Base-by-base conservation (phyloP, 2,329 filamentous ascomycete species). In the Paecilomyces sp. region DNA sequence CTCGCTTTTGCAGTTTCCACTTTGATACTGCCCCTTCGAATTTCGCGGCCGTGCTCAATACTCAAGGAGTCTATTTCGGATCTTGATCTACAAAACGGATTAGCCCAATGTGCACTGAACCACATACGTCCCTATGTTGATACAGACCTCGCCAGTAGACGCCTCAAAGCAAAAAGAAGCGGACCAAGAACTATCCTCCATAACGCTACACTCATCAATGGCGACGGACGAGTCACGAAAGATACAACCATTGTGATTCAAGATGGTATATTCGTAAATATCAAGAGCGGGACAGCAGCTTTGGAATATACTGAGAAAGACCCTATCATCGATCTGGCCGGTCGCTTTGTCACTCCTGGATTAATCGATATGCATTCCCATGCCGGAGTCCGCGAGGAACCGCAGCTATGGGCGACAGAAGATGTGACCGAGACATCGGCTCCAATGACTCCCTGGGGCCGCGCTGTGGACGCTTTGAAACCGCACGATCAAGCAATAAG, bases 311-410 rank as follows among this genome's bases (percentile, higher is more conserved):
- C 3, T 41, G 13, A 41, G 4, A 12, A 13, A 41, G 36, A 41
- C 36, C 15, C 13, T 41, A 33, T 55, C 15, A 55, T 31, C 3
- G 12, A 55, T 30, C 30, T 34, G 15, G 24, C 78, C 24, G 86
- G 87, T 1, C 81, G 84, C 3, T 83, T 80, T 58, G 74, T 89
- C 25, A 89, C 87, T 0, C 78, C 80, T 8, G 87, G 87, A 24
- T 84, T 89, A 65, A 83, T 89, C 54, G 87, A 89, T 67, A 89
- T 88, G 84, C 87, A 90, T 72, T 85, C 81, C 50, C 87, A 89
- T 68, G 80, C 85, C 1, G 86, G 86, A 11, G 82, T 88, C 1
- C 77, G 80, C 50, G 77, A 81, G 13, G 70, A 88, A 11, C 86
- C 86, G 0, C 69, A 67, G 1, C 76, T 88, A 1, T 58, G 65